phyloP scores from a whole-genome alignment of 2,329 filamentous ascomycete species.

The Aspergillus sp. region DNA sequence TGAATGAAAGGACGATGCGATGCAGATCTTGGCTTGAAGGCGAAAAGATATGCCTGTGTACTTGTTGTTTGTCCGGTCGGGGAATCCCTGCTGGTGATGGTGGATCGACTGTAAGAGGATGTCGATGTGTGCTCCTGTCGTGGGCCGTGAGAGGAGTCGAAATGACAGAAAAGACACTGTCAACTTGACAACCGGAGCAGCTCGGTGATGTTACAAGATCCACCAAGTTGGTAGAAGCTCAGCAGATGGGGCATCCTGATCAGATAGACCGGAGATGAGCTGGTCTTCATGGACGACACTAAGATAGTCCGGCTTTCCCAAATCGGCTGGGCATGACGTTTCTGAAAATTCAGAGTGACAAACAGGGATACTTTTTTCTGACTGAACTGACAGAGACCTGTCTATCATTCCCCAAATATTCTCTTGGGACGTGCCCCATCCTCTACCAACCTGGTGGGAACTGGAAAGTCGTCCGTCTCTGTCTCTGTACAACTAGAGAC shows the following conservation, averaged over 20 bases:
- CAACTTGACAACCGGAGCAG: constrained; percentile 2
- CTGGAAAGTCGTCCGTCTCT: not conserved
- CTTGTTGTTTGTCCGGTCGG: constrained; percentile 12
- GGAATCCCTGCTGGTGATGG: constrained; percentile 12
- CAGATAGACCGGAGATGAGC: not conserved
- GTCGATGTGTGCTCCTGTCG: constrained; percentile 9
- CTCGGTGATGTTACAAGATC: constrained; percentile 6
- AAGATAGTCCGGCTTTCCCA: not conserved
- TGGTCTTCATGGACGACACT: not conserved
- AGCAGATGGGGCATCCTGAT: not conserved
- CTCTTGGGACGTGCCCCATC: not conserved
- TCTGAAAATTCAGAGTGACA: not conserved
- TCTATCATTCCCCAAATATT: not conserved
- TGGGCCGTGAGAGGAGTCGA: constrained; percentile 1
- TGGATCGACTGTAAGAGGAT: constrained; percentile 7
- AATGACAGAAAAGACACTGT: not conserved
- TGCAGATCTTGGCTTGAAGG: constrained; percentile 3
- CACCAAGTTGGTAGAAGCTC: not conserved
- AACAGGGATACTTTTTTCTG: not conserved
- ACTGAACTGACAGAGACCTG: not conserved
- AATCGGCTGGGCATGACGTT: not conserved
- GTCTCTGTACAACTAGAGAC: not conserved
- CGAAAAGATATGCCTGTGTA: constrained; percentile 1
- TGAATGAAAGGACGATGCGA: not conserved
- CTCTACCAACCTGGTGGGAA: not conserved